Base-by-base conservation (phyloP, 2,329 filamentous ascomycete species). In the Neoscytalidium dimidiatum region DNA sequence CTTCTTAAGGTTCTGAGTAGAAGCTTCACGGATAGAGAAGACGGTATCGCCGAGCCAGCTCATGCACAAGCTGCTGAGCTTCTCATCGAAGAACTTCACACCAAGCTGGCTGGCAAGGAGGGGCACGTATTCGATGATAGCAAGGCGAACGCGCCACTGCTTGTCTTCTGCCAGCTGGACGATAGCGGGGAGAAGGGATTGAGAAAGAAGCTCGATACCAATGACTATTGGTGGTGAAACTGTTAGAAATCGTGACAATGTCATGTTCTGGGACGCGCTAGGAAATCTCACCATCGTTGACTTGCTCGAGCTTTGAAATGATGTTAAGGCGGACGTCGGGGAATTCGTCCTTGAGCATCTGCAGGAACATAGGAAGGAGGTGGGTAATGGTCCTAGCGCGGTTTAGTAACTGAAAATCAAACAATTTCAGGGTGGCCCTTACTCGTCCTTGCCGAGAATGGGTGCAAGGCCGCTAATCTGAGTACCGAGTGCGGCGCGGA, bases 321-420 rank as follows among this genome's bases (percentile, higher is more conserved):
- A 99, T 99, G 81, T 99, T 96, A 66, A 99, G 88, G 68, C 95
- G 91, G 60, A 99, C 95, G 77, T 99, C 95, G 23, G 95, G 95
- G 79, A 97, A 98, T 76, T 99, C 95, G 74, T 99, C 95, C 85
- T 98, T 99, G 73, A 99, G 89, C 95, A 99, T 99, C 78, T 96
- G 92, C 62, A 99, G 85, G 80, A 99, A 98, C 94, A 99, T 99
- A 62, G 95, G 95, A 49, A 99, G 87, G 49, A 99, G 88, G 77
- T 99, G 95, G 71, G 95, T 90, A 70, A 97, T 98, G 31, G 95
- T 99, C 80, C 92, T 95, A 70, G 1, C 52, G 41, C 41, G 60
- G 11, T 23, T 64, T 41, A 64, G 62, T 26, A 29, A 23, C 3
- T 44, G 33, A 17, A 44, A 26, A 44, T 26, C 67, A 19, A 33